Conservation (phyloP, 192 early-diverging fungal genomes). For the Coemansia sp. region DNA sequence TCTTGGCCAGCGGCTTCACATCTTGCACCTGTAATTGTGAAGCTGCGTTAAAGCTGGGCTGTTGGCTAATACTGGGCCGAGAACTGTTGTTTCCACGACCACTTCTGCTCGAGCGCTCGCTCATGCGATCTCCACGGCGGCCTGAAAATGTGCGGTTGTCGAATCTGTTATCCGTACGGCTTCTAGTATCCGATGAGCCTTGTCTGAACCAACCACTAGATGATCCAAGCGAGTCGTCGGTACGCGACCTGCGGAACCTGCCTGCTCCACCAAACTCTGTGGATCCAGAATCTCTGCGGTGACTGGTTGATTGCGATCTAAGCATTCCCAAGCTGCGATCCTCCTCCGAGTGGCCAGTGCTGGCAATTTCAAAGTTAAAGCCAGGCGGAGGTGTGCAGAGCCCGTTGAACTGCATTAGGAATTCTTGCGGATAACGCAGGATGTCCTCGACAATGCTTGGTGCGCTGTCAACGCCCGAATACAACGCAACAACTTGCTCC, state of each 20-base stretch:
- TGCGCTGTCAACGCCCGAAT: conserved; percentile 13
- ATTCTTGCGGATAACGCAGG: not conserved
- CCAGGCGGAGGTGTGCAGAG: conserved; percentile 2
- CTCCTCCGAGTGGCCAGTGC: not conserved
- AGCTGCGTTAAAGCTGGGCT: not conserved
- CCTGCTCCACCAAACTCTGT: conserved; percentile 2
- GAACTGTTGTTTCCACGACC: not conserved
- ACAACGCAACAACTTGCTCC: conserved; percentile 7
- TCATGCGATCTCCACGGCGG: not conserved
- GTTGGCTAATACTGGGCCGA: not conserved
- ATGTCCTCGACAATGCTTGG: conserved; percentile 10
- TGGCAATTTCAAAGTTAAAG: not conserved
- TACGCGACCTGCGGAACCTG: not conserved
- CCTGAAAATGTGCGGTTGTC: not conserved
- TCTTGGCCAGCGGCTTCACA: conserved; percentile 75
- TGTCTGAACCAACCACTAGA: not conserved
- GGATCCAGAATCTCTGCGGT: not conserved
- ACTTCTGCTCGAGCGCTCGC: not conserved
- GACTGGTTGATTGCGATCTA: not conserved
- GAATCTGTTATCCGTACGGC: not conserved
- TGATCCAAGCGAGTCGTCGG: not conserved
- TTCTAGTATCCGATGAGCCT: not conserved
- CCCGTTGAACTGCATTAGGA: conserved; percentile 8
- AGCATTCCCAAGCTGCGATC: not conserved
- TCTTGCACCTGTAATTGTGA: too few species aligned